Evolutionary conservation across 257 asterid genomes (phyloP).

Genomic region (Craterostigma plantagineum): DNA sequence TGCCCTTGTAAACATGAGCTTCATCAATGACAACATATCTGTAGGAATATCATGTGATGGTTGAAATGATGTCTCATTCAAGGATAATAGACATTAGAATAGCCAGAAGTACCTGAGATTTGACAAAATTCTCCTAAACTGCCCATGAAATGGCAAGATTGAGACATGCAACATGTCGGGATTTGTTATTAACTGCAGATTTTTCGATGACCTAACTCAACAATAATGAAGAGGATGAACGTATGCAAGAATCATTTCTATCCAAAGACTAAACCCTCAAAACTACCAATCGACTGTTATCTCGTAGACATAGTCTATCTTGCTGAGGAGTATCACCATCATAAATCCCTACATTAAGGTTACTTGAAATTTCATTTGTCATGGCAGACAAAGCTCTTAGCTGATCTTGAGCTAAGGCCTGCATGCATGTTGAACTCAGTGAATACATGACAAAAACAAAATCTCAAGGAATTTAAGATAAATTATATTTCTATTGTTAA

Average conservation of each 20-base stretch:
- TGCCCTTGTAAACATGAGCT: conserved; percentile 86
- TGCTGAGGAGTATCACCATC: conserved; percentile 88
- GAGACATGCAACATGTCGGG: conserved; percentile 96
- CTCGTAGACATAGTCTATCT: conserved; percentile 71
- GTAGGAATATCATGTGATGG: conserved; percentile 5
- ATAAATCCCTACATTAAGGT: conserved; percentile 64
- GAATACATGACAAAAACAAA: conserved; percentile 1
- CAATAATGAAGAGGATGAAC: too few species aligned
- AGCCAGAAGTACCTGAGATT: conserved; percentile 48
- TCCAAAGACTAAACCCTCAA: conserved; percentile 12
- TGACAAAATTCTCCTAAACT: conserved; percentile 62
- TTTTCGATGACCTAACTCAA: conserved; percentile 9
- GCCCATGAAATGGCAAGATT: conserved; percentile 70
- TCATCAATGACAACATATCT: conserved; percentile 83
- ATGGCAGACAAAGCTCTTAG: conserved; percentile 48
- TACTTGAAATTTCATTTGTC: conserved; percentile 42
- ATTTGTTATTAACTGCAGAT: conserved; percentile 78
- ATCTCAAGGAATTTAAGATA: conserved; percentile 5
- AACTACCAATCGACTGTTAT: conserved; percentile 81
- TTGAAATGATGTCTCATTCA: background rate
- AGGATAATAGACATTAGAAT: conserved; percentile 3
- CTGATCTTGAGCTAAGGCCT: conserved; percentile 99
- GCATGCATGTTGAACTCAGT: conserved; percentile 16
- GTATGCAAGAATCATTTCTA: too few species aligned
- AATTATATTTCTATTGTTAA: conserved; percentile 1